phyloP scores from a whole-genome alignment of 2,329 filamentous ascomycete species.

The Trichoderma afroharzianum region DNA sequence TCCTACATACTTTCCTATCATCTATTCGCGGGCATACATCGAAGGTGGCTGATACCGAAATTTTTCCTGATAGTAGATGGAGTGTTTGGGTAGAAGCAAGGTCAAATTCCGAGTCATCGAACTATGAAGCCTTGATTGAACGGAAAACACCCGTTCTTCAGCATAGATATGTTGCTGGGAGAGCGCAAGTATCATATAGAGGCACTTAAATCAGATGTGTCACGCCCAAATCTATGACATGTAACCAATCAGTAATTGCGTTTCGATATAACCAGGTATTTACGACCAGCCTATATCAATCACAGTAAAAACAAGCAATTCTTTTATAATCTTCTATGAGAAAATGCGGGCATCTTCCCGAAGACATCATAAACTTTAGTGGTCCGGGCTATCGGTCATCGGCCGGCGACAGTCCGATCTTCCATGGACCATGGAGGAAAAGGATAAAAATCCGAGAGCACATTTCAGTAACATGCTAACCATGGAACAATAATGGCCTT shows the following conservation, averaged over 20 bases:
- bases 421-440: neutral
- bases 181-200: neutral
- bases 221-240: neutral
- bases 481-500: neutral
- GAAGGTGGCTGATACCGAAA: neutral
- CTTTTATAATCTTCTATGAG: neutral
- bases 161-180: neutral
- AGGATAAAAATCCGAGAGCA: neutral
- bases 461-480: too few species aligned
- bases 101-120: neutral
- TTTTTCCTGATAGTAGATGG: neutral
- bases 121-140: neutral
- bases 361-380: neutral
- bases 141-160: neutral
- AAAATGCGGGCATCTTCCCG: neutral
- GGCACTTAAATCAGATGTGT: neutral
- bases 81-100: neutral
- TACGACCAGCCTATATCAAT: neutral
- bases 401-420: neutral
- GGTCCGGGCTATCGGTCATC: neutral
- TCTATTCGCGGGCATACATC: neutral
- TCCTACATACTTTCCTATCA: neutral
- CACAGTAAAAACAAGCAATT: neutral
- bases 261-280: neutral
- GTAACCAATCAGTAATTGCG: neutral